Evolutionary conservation across 2,329 filamentous ascomycete genomes (phyloP).

Genomic region (Epichloe gansuensis): DNA sequence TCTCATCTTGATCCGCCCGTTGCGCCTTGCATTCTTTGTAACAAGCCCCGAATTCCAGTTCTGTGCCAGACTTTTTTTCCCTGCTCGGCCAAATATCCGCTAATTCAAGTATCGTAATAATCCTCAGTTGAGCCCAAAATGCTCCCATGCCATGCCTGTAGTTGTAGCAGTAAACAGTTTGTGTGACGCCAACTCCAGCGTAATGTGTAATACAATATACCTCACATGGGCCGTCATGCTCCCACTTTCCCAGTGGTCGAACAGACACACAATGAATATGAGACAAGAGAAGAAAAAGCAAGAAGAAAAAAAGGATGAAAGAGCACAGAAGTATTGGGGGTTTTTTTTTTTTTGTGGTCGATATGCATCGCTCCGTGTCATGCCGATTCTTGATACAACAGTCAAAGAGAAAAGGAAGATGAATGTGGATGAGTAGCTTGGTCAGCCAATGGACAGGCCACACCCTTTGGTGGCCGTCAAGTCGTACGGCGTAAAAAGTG

Average conservation of each 20-base stretch:
- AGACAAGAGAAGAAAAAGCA: conserved; percentile 11
- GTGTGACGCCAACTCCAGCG: conserved; percentile 17
- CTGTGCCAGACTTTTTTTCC: conserved; percentile 4
- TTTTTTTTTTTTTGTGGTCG: conserved; percentile 20
- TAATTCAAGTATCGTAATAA: conserved; percentile 17
- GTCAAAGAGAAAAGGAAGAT: conserved; percentile 11
- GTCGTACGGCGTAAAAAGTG: conserved; percentile 8
- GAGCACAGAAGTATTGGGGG: neutral
- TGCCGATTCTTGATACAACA: conserved; percentile 35
- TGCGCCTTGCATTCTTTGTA: conserved; percentile 4
- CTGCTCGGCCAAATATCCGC: conserved; percentile 12
- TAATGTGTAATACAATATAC: conserved; percentile 20
- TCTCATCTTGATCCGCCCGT: neutral
- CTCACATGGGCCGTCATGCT: conserved; percentile 11
- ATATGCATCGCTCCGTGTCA: conserved; percentile 38
- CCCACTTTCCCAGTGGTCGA: conserved; percentile 12
- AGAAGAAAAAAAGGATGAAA: conserved; percentile 11
- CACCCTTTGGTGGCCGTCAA: conserved; percentile 3
- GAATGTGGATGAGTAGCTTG: neutral
- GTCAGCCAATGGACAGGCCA: neutral
- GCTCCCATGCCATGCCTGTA: conserved; percentile 21
- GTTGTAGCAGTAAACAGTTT: conserved; percentile 15
- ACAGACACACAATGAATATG: conserved; percentile 11
- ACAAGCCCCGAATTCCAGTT: conserved; percentile 4
- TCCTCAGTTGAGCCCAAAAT: conserved; percentile 14